Evolutionary conservation across 345 rosid genomes (phyloP), one percentile per base, ranked within the genome.

Genomic region (Citrus unshiu): DNA sequence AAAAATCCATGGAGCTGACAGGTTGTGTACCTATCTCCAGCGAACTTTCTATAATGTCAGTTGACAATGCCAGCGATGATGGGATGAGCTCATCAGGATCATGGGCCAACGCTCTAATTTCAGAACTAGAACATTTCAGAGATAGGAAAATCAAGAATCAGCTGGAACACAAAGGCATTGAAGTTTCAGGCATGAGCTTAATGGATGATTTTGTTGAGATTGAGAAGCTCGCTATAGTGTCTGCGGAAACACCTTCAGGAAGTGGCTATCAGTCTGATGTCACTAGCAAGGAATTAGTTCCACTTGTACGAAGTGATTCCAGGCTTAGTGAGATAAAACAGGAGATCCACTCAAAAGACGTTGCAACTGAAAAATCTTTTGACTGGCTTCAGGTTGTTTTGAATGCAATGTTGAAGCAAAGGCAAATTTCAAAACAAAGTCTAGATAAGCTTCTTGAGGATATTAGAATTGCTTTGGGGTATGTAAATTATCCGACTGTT

Each of bases 341-440:
- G 39, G 82, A 74, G 67, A 66, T 70, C 75, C 72, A 76, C 21
- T 61, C 82, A 7, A 72, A 75, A 82, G 85, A 43, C 46, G 65
- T 10, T 19, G 83, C 84, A 25, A 61, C 78, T 29, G 89, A 83
- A 49, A 76, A 78, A 68, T 81, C 93, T 69, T 94, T 90, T 56
- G 95, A 93, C 70, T 96, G 99, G 99, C 95, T 96, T 82, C 98
- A 94, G 88, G 97, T 83, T 63, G 97, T 94, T 65, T 77, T 96
- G 82, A 88, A 85, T 25, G 97, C 98, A 82, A 85, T 96, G 70
- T 73, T 83, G 30, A 88, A 87, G 88, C 93, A 94, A 81, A 85
- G 83, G 76, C 85, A 83, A 27, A 87, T 90, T 75, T 93, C 99
- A 9, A 88, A 89, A 70, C 90, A 85, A 67, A 67, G 87, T 82